Evolutionary conservation across 129 eudicot species (phyloP).

Genomic region (Flaveria bidentis): DNA sequence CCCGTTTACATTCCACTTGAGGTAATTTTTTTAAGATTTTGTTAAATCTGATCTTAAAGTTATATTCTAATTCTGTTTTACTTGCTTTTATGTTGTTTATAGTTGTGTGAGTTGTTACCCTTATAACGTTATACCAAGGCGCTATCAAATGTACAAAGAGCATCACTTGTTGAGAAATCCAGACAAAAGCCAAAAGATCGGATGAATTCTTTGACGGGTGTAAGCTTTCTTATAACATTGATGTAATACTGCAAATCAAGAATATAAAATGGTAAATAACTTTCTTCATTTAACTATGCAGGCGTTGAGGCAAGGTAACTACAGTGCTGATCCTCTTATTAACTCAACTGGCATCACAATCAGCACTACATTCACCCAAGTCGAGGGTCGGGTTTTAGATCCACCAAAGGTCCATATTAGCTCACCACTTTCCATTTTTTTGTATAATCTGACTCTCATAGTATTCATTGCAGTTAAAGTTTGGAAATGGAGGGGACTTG

Average conservation of each 20-base stretch:
- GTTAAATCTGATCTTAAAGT: slow-evolving; percentile 1
- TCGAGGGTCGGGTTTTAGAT: slow-evolving; percentile 70
- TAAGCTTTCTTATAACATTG: slow-evolving; percentile 18
- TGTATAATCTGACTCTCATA: neutral
- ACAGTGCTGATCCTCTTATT: slow-evolving; percentile 64
- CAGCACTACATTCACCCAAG: slow-evolving; percentile 50
- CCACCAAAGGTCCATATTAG: slow-evolving; percentile 66
- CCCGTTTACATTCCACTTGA: slow-evolving; percentile 78
- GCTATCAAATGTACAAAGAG: slow-evolving; percentile 54
- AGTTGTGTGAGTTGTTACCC: slow-evolving; percentile 69
- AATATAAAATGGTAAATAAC: neutral
- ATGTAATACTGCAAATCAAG: neutral
- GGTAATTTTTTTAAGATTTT: slow-evolving; percentile 32
- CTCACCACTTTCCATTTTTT: neutral
- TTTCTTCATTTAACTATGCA: slow-evolving; percentile 1
- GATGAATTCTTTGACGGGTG: slow-evolving; percentile 52
- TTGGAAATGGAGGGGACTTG: slow-evolving; percentile 65
- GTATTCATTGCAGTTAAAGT: slow-evolving; percentile 50
- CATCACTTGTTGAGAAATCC: slow-evolving; percentile 81
- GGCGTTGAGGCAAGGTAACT: slow-evolving; percentile 40
- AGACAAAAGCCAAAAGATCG: slow-evolving; percentile 88
- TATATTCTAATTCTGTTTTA: neutral
- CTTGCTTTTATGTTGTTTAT: neutral
- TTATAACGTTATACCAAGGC: slow-evolving; percentile 86
- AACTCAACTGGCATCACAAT: slow-evolving; percentile 70